phyloP scores from a whole-genome alignment of 768 basidiomycete species.

The Porphyrellus cyaneotinctus region DNA sequence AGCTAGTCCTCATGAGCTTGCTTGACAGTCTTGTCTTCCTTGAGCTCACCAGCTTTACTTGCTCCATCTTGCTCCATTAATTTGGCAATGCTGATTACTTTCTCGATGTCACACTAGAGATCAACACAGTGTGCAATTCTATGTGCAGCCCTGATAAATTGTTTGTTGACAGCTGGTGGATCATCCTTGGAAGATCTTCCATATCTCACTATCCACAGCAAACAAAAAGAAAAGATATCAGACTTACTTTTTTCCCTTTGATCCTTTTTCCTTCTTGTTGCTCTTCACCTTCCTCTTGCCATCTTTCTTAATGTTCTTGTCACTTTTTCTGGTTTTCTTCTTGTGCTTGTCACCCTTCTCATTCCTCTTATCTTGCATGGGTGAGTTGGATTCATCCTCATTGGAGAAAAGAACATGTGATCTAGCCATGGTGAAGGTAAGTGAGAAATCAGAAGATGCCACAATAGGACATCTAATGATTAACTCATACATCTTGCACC shows the following conservation, averaged over 20 bases:
- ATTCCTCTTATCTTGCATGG: background rate
- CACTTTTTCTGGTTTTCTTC: background rate
- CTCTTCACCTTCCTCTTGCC: background rate
- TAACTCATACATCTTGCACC: background rate
- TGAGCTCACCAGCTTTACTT: background rate
- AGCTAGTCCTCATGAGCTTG: background rate
- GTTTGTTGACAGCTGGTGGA: background rate
- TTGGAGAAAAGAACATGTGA: background rate
- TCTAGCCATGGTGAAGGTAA: background rate
- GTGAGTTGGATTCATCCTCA: background rate
- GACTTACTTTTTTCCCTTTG: background rate
- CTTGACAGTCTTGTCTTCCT: background rate
- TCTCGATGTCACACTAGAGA: constrained; percentile 2
- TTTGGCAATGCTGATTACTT: background rate
- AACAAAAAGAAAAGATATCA: background rate
- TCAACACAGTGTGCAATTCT: constrained; percentile 1
- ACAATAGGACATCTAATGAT: background rate
- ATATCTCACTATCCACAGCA: background rate
- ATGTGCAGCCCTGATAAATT: background rate
- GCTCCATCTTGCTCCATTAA: background rate
- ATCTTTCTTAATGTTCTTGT: background rate
- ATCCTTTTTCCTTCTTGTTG: background rate
- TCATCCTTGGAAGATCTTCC: background rate
- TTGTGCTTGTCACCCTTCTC: background rate
- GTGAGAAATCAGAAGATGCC: background rate